Evolutionary conservation across 345 rosid species (phyloP), one percentile per base, ranked within the genome.

Genomic region (Syzygium jambos): DNA sequence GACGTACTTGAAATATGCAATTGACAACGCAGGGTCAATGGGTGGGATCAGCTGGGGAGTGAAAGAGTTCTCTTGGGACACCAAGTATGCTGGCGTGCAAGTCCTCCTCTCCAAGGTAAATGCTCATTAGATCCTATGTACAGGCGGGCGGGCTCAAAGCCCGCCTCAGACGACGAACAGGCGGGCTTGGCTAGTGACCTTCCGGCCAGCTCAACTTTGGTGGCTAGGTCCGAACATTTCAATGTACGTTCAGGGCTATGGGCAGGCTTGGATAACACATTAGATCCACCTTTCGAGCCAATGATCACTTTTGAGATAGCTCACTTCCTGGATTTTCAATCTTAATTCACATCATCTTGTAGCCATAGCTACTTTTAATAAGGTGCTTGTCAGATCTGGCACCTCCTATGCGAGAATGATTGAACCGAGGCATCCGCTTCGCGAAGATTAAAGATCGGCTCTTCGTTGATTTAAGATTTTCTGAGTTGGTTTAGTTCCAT

Each of bases 31-130:
- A 21, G 96, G 87, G 22, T 92, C 92, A 91, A 93, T 97, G 98
- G 98, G 99, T 0, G 98, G 99, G 91, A 96, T 95, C 46, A 95
- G 98, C n/a, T 95, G 98, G 96, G 97, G 95, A 27, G 91, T 95
- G 86, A 95, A 94, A 87, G 98, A 97, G 46, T 96, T 97, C 93
- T 95, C 96, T n/a, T 97, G 98, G 99, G 98, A 97, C 91, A 95
- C 91, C 93, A 96, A 97, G 49, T 95, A 95, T 86, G 99, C 96
- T 6, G 99, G 98, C 84, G 93, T 96, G 53, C 99, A 97, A 89
- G 89, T 94, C 93, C 97, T 97, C 78, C 93, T 97, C 55, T 88
- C 93, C 73, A 94, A 96, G 98, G 97, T 96, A 25, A 27, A 21
- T 73, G 23, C 82, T 73, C 82, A 34, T 38, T 19, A 38, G 25